These are phyloP conservation scores for Pestalotiopsis sp. DNA, from an alignment of 2,329 filamentous ascomycete genomes.

Conservation along the genomic window DNA sequence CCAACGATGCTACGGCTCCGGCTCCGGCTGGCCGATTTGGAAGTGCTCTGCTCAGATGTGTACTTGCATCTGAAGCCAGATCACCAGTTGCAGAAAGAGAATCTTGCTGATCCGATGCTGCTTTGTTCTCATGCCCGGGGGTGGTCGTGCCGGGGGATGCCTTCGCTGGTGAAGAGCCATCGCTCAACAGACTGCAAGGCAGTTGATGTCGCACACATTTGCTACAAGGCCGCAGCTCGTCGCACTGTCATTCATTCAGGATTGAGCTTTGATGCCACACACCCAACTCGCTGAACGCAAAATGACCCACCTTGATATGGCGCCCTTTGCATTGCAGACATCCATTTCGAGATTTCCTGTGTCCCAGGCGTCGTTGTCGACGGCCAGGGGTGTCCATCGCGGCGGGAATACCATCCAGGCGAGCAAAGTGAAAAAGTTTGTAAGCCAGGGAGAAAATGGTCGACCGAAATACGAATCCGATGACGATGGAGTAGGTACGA, in stretches of 20 bases:
- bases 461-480: neutral
- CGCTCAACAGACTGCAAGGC: slow-evolving; percentile 1
- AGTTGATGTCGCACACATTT: slow-evolving; percentile 11
- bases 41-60: neutral
- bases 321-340: slow-evolving; percentile 11
- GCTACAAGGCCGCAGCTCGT: slow-evolving; percentile 10
- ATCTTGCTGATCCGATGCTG: neutral
- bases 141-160: neutral
- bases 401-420: neutral
- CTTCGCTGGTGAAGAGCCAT: neutral
- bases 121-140: neutral
- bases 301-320: slow-evolving; percentile 7
- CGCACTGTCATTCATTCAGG: slow-evolving; percentile 2
- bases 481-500: neutral
- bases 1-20: neutral
- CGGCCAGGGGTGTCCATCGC: neutral
- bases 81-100: neutral
- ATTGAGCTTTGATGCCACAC: neutral
- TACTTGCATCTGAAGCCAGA: neutral
- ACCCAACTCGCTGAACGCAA: neutral
- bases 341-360: slow-evolving; percentile 13
- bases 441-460: neutral
- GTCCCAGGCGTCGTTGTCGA: slow-evolving; percentile 4
- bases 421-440: neutral
- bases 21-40: neutral